Percentiles rank a stretch among this genome's conserved stretches.
Evolutionary conservation across 495 filamentous ascomycete species (phyloP).

Genomic region (Elaphomyces granulatus): DNA sequence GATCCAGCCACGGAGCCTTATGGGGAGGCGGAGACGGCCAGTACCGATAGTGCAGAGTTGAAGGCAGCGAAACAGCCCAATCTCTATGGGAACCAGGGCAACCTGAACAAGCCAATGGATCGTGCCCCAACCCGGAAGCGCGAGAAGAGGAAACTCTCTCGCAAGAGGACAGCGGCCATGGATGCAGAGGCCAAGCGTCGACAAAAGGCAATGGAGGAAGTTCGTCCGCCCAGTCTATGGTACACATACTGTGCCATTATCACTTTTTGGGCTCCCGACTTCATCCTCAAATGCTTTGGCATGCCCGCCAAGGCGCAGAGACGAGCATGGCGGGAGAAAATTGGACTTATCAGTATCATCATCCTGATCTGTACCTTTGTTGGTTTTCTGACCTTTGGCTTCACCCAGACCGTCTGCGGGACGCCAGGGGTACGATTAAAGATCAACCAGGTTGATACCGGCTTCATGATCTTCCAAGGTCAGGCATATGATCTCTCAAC

Average conservation of each 20-base stretch:
- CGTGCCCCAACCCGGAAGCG: slow-evolving; percentile 23
- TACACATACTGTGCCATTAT: slow-evolving; percentile 85
- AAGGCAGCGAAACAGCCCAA: slow-evolving; percentile 28
- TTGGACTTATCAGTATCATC: slow-evolving; percentile 91
- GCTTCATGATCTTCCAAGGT: slow-evolving; percentile 96
- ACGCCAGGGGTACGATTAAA: slow-evolving; percentile 51
- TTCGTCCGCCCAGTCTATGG: slow-evolving; percentile 81
- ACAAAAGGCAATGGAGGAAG: slow-evolving; percentile 49
- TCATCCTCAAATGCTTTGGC: slow-evolving; percentile 69
- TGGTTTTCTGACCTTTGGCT: slow-evolving; percentile 94
- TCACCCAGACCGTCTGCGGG: slow-evolving; percentile 77
- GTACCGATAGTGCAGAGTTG: slow-evolving; percentile 39
- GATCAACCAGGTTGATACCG: slow-evolving; percentile 60
- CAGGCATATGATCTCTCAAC: slow-evolving; percentile 61
- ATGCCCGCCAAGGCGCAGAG: slow-evolving; percentile 81
- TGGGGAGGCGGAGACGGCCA: slow-evolving; percentile 40
- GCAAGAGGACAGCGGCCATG: slow-evolving; percentile 33
- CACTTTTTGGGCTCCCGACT: slow-evolving; percentile 90
- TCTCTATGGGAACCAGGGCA: slow-evolving; percentile 24
- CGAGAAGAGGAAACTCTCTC: slow-evolving; percentile 33
- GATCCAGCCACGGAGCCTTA: slow-evolving; percentile 70
- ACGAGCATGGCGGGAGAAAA: slow-evolving; percentile 96
- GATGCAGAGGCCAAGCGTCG: slow-evolving; percentile 45
- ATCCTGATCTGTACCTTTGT: slow-evolving; percentile 75
- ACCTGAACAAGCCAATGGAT: slow-evolving; percentile 36